A percentile compares a stretch with the other conserved stretches of the same genome.
phyloP scores from a whole-genome alignment of 2,329 filamentous ascomycete genomes.

The Cercospora sp. region DNA sequence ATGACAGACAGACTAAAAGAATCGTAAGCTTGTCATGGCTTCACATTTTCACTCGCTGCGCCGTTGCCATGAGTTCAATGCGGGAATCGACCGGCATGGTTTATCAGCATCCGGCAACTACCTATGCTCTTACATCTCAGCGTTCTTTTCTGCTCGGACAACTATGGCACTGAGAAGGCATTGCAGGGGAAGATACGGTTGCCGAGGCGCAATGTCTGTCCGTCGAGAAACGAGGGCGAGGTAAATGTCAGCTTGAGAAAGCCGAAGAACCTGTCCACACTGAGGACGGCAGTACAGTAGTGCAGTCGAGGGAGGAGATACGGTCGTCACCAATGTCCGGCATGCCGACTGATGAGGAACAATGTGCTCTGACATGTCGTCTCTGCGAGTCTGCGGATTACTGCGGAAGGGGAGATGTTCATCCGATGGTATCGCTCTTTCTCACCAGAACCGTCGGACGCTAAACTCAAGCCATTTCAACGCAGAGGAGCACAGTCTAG shows the following conservation, averaged over 20 bases:
- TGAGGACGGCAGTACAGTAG: background rate
- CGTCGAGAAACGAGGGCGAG: background rate
- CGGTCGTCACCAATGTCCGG: background rate
- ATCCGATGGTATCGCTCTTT: background rate
- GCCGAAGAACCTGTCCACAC: background rate
- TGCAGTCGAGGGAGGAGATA: background rate
- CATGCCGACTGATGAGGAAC: background rate
- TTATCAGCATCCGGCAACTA: background rate
- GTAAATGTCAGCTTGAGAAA: background rate
- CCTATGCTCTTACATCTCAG: background rate
- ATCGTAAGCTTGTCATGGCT: too few species aligned
- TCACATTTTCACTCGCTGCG: too few species aligned
- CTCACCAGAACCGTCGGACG: background rate
- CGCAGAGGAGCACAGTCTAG: background rate
- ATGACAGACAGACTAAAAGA: background rate
- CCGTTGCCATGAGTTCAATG: background rate
- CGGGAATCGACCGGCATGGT: background rate
- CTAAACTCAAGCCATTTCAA: background rate
- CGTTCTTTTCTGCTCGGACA: background rate
- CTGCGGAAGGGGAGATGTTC: background rate
- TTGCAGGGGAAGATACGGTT: background rate
- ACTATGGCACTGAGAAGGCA: background rate
- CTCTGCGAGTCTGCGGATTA: background rate
- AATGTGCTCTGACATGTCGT: background rate
- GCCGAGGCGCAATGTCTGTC: background rate